A percentile compares a stretch with the other conserved stretches of the same genome.
Conservation (phyloP, 306 rosid genomes). For the Lathyrus tuberosus region DNA sequence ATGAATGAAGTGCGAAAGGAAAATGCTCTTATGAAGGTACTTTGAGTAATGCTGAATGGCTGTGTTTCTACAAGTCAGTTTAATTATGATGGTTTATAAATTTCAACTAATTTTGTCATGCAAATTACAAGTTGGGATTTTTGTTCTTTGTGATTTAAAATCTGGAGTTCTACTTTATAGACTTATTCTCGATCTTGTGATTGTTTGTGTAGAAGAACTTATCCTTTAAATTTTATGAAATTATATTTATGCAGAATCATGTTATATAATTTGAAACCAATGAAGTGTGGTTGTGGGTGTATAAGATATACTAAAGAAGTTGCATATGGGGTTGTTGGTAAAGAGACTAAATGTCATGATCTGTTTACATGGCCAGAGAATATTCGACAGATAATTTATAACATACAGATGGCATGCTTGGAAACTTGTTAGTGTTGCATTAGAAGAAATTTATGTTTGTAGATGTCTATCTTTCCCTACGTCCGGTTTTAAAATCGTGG, state of each 20-base stretch:
- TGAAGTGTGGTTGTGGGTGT: constrained; percentile 9
- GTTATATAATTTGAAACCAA: background rate
- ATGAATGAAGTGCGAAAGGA: constrained; percentile 74
- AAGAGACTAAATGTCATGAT: constrained; percentile 14
- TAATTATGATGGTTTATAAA: constrained; percentile 16
- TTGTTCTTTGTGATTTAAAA: constrained; percentile 5
- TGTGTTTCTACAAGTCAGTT: constrained; percentile 23
- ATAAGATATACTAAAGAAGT: constrained; percentile 8
- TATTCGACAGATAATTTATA: constrained; percentile 1
- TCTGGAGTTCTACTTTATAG: background rate
- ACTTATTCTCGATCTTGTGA: constrained; percentile 2
- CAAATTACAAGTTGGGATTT: constrained; percentile 2
- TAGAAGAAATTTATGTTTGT: background rate
- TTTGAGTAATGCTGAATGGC: constrained; percentile 20
- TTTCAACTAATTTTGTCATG: background rate
- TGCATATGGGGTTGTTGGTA: constrained; percentile 19
- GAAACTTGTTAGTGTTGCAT: constrained; percentile 2
- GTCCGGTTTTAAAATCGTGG: constrained; percentile 20
- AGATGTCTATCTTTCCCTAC: background rate
- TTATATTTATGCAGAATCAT: background rate
- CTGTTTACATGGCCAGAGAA: constrained; percentile 20
- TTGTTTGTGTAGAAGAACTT: background rate
- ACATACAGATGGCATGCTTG: background rate
- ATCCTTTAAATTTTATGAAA: background rate
- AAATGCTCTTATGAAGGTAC: constrained; percentile 75